Base-by-base conservation (phyloP, 1,139 yeast genomes). In the Suzukiozyma palmioleophila region DNA sequence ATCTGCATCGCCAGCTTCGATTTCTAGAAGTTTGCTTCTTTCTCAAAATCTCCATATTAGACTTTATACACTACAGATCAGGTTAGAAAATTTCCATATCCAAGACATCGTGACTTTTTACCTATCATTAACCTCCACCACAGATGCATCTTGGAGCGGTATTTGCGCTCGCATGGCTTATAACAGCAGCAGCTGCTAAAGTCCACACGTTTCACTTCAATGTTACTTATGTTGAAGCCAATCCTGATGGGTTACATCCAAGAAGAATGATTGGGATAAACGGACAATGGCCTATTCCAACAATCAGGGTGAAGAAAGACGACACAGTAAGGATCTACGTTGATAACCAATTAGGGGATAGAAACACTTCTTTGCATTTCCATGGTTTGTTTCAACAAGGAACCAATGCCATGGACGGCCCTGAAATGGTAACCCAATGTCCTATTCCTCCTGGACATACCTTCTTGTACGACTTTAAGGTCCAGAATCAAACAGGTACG, bases 301-400 rank as follows among this genome's bases (percentile, higher is more conserved):
- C 75, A 13, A 66, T 90, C 44, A 69, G 77, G 33, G 85, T 86
- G 42, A 71, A 73, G 46, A 79, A 76, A 54, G 90, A 94, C 49
- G 97, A 90, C 64, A 69, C 84, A n/a, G 71, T 90, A 24, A 62
- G 79, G 39, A 66, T 88, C 28, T 75, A 81, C 54, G 64, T 88
- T 57, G 77, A 77, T 43, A 90, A 90, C 56, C 84, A 81, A 18
- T 75, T 90, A 43, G 70, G 65, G 32, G 77, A 78, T 51, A 65
- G 73, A 36, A 83, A 84, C 62, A 84, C 95, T 5, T 69, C 92
- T 6, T 64, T 90, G 53, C 97, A 90, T 63, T 87, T 86, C 78
- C 97, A 90, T 65, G 97, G 97, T 37, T 56, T 90, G 55, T 88
- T 84, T 76, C 95, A 85, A 66, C 75, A 79, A 50, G 86, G 82